Evolutionary conservation across 2,329 filamentous ascomycete genomes (phyloP).

Genomic region (Epicoccum sorghinum): DNA sequence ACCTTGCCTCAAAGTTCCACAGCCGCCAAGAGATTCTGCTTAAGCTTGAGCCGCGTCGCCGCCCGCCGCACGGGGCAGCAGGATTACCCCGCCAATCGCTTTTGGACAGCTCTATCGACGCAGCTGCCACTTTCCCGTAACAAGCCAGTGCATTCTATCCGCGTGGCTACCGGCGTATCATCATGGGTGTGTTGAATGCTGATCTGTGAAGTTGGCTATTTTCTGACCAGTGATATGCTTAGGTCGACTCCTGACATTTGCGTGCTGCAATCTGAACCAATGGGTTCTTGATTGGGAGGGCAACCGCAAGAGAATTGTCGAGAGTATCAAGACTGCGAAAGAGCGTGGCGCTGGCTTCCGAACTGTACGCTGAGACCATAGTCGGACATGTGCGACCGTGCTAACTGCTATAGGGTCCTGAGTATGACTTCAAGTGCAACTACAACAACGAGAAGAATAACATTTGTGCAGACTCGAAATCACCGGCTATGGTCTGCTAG

Average conservation of each 20-base stretch:
- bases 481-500: slow-evolving; percentile 52
- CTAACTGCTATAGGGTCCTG: slow-evolving; percentile 10
- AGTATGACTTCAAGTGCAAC: slow-evolving; percentile 1
- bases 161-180: not conserved
- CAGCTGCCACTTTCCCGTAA: slow-evolving; percentile 6
- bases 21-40: slow-evolving; percentile 5
- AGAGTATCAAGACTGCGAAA: slow-evolving; percentile 67
- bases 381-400: no score
- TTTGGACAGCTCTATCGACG: slow-evolving; percentile 10
- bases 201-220: not conserved
- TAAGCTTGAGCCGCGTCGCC: slow-evolving; percentile 1
- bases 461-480: slow-evolving; percentile 47
- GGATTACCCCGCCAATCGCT: slow-evolving; percentile 12
- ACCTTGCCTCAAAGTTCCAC: not conserved
- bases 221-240: not conserved
- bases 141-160: not conserved
- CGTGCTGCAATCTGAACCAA: slow-evolving; percentile 41
- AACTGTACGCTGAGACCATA: slow-evolving; percentile 50
- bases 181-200: slow-evolving; percentile 3
- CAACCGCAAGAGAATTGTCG: slow-evolving; percentile 67
- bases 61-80: slow-evolving; percentile 14
- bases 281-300: slow-evolving; percentile 53
- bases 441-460: not conserved
- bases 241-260: slow-evolving; percentile 33
- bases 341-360: slow-evolving; percentile 11